phyloP scores from a whole-genome alignment of 2,329 filamentous ascomycete genomes.

The Penicillium freii region DNA sequence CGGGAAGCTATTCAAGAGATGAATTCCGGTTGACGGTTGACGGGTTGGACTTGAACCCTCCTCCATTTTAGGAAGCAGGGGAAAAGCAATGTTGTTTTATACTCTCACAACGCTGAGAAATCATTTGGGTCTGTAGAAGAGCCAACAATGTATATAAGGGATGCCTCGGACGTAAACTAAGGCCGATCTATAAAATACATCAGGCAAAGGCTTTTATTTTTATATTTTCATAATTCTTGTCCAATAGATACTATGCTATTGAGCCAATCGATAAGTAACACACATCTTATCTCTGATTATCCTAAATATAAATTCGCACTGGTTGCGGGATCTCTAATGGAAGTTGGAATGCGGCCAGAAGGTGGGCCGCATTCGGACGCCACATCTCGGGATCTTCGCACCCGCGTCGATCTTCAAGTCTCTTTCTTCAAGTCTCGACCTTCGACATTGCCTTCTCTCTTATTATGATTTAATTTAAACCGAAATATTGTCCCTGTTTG shows the following conservation, averaged over 20 bases:
- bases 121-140: too few relatives aligned
- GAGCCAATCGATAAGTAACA: not conserved
- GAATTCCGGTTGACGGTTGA: slow-evolving; percentile 60
- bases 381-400: slow-evolving; percentile 8
- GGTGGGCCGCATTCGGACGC: slow-evolving; percentile 9
- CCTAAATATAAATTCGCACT: not conserved
- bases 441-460: not conserved
- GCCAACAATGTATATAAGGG: too few relatives aligned
- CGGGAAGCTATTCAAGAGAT: slow-evolving; percentile 79
- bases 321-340: not conserved
- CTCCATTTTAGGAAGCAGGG: slow-evolving; percentile 42
- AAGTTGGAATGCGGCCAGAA: slow-evolving; percentile 17
- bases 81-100: too few relatives aligned
- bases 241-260: not conserved
- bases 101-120: too few relatives aligned
- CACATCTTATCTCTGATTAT: not conserved
- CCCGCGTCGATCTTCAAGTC: slow-evolving; percentile 8
- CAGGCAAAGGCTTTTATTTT: too few relatives aligned
- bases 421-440: not conserved
- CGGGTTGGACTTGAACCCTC: slow-evolving; percentile 59
- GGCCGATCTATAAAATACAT: not conserved
- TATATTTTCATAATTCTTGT: too few relatives aligned
- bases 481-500: slow-evolving; percentile 1
- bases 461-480: slow-evolving; percentile 11
- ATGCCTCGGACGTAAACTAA: too few relatives aligned